Base-by-base conservation (phyloP, 164 flowering plant species). In the Aristolochia contorta region DNA sequence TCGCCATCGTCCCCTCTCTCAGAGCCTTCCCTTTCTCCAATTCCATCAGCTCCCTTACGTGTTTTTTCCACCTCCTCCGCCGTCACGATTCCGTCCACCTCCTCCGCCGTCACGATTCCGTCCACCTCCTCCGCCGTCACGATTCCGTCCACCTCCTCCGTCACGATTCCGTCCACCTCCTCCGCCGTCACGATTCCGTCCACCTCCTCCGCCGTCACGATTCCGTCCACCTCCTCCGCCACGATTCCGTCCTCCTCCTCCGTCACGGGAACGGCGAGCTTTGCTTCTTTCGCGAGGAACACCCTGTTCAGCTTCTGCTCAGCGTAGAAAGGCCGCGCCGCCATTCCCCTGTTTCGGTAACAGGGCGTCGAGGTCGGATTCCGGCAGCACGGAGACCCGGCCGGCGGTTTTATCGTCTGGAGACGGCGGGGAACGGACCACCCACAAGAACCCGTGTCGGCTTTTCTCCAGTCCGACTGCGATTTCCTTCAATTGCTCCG, bases 301-400 rank as follows among this genome's bases (percentile, higher is more conserved):
- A 80, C 71, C 0, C 79, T 78, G 48, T 77, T 79, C 8, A 70
- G 7, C 16, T 70, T 77, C 61, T 82, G 86, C 70, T 82, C 84
- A 0, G 82, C 79, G 43, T 59, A 68, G 30, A 76, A 12, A 23
- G 86, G 84, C 84, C 86, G 80, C 10, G 79, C 53, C 6, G 69
- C 76, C 10, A 79, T 56, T 2, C 83, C 80, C 21, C 75, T 83
- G 43, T 54, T 68, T 48, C 25, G 23, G 0, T 13, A 16, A 12
- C 12, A 66, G n/a, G 56, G 23, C 67, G 23, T 58, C 58, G 0
- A 47, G 43, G 24, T 68, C 43, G 23, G 27, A 30, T 54, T 68
- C 53, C 25, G 23, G 0, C n/a, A 16, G 22, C 12, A 3, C 4
- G 3, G 6, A 57, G 6, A 15, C 0, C 30, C 14, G 12, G 33